These are phyloP conservation scores for Ceratobasidium papillatum DNA, from an alignment of 1,284 basidiomycete genomes.

Conservation along the genomic window DNA sequence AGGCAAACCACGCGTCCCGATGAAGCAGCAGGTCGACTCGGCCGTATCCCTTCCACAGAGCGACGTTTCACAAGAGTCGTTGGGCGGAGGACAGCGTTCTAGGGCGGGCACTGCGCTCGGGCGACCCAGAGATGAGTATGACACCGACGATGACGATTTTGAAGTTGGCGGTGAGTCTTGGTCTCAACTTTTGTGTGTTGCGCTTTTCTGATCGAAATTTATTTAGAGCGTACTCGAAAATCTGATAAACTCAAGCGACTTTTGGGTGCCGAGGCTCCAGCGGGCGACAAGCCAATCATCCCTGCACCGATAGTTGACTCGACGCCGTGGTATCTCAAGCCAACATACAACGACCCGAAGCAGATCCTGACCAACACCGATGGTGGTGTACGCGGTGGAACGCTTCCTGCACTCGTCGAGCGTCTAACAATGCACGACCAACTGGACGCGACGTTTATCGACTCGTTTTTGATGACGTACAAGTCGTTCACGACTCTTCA, in stretches of 20 bases:
- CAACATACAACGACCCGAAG: slow-evolving; percentile 73
- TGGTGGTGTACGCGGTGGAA: slow-evolving; percentile 85
- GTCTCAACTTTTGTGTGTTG: not conserved
- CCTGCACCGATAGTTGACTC: slow-evolving; percentile 57
- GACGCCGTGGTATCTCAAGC: slow-evolving; percentile 87
- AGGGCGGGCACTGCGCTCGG: slow-evolving; percentile 23
- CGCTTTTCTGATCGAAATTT: not conserved
- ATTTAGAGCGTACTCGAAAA: slow-evolving; percentile 19
- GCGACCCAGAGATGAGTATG: slow-evolving; percentile 8
- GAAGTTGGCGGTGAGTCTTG: not conserved
- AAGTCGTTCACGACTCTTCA: slow-evolving; percentile 92
- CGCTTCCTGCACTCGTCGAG: slow-evolving; percentile 85
- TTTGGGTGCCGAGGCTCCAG: slow-evolving; percentile 75
- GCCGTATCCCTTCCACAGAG: slow-evolving; percentile 33
- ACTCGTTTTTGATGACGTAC: slow-evolving; percentile 96
- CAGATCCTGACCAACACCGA: slow-evolving; percentile 89
- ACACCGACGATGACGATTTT: slow-evolving; percentile 8
- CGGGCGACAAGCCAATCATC: slow-evolving; percentile 45
- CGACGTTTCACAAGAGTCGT: slow-evolving; percentile 19
- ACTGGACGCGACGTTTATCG: slow-evolving; percentile 83
- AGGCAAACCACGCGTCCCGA: not conserved
- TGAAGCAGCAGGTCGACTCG: slow-evolving; percentile 24
- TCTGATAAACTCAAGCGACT: slow-evolving; percentile 74
- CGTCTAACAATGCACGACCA: slow-evolving; percentile 90
- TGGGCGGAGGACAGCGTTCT: not conserved